These are phyloP conservation scores for Mycena epipterygia DNA, from an alignment of 768 basidiomycete species.

Conservation along the genomic window DNA sequence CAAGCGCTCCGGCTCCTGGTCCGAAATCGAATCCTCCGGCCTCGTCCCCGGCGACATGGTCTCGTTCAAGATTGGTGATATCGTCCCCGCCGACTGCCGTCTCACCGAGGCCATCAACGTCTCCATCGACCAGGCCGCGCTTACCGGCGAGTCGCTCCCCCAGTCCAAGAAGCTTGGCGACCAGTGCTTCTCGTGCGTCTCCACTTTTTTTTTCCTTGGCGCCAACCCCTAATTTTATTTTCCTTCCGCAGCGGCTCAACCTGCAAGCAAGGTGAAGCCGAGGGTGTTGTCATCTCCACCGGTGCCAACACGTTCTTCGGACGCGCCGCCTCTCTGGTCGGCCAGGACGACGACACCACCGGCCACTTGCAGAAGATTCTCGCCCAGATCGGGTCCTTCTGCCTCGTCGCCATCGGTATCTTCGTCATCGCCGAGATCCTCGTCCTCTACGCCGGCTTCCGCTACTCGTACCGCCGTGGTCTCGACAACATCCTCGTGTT, in stretches of 20 bases:
- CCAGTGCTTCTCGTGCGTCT: constrained; percentile 96
- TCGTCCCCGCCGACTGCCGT: constrained; percentile 98
- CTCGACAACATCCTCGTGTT: constrained; percentile 98
- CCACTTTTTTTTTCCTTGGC: background rate
- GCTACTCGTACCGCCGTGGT: constrained; percentile 89
- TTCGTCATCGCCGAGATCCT: constrained; percentile 96
- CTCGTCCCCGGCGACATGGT: constrained; percentile 97
- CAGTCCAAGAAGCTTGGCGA: constrained; percentile 93
- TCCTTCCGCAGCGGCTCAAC: constrained; percentile 82
- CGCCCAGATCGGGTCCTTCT: constrained; percentile 98
- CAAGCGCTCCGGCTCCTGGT: constrained; percentile 87
- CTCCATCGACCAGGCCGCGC: constrained; percentile 97
- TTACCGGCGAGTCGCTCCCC: constrained; percentile 97
- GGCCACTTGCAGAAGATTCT: constrained; percentile 99
- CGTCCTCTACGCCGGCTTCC: constrained; percentile 93
- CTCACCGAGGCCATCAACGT: constrained; percentile 97
- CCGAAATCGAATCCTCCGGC: constrained; percentile 89
- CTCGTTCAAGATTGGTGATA: constrained; percentile 99
- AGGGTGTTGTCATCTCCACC: constrained; percentile 98
- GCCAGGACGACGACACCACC: constrained; percentile 96
- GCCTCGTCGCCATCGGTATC: constrained; percentile 94
- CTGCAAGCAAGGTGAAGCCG: constrained; percentile 99
- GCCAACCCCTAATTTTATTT: background rate
- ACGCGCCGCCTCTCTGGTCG: constrained; percentile 97
- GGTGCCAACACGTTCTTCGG: constrained; percentile 99